phyloP scores from a whole-genome alignment of 2,329 filamentous ascomycete genomes.

The Scedosporium minutisporum region DNA sequence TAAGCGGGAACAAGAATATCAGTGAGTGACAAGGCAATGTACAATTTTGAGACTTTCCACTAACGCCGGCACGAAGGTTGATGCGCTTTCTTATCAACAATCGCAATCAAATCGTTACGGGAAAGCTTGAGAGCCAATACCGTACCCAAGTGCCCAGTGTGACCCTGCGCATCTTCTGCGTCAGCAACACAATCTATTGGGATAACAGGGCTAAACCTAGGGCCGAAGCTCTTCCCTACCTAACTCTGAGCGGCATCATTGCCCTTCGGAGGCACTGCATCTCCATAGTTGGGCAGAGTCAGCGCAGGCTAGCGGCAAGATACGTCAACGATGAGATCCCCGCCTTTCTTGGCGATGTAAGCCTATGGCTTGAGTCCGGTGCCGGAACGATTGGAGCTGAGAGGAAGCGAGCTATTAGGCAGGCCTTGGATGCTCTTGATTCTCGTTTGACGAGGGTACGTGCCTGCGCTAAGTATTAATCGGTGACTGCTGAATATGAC shows the following conservation, averaged over 20 bases:
- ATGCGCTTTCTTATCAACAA: conserved; percentile 23
- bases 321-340: conserved; percentile 32
- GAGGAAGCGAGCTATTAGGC: conserved; percentile 21
- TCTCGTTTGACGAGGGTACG: conserved; percentile 20
- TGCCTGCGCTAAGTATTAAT: background rate
- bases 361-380: conserved; percentile 35
- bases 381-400: conserved; percentile 26
- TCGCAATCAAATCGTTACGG: conserved; percentile 26
- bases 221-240: conserved; percentile 17
- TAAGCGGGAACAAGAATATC: background rate
- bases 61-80: conserved; percentile 14
- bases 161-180: conserved; percentile 29
- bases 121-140: conserved; percentile 20
- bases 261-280: conserved; percentile 32
- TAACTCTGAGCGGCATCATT: conserved; percentile 32
- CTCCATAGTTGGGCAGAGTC: conserved; percentile 31
- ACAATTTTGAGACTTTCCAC: background rate
- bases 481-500: conserved; percentile 3
- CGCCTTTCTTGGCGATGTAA: conserved; percentile 26
- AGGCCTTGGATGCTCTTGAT: conserved; percentile 23
- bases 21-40: background rate
- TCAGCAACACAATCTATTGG: conserved; percentile 35
- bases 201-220: conserved; percentile 18
- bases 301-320: conserved; percentile 22
- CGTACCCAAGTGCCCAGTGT: conserved; percentile 12